Evolutionary conservation across 1,284 basidiomycete species (phyloP).

Genomic region (Apiotrichum laibachii): DNA sequence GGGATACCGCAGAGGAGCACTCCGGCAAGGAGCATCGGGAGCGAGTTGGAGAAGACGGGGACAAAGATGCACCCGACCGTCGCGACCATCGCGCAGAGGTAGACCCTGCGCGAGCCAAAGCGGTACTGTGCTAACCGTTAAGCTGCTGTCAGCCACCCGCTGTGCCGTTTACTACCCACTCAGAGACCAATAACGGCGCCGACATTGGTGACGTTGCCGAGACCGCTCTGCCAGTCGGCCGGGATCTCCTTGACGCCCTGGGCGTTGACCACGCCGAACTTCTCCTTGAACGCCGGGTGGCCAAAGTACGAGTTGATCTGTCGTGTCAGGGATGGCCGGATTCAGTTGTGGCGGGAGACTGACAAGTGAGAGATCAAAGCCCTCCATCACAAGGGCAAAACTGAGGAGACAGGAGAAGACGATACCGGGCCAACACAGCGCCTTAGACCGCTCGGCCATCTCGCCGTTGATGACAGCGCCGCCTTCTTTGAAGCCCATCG

Average conservation of each 20-base stretch:
- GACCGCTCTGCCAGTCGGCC: constrained; percentile 8
- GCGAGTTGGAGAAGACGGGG: constrained; percentile 20
- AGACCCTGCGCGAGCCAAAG: constrained; percentile 18
- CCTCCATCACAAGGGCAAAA: constrained; percentile 25
- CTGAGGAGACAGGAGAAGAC: constrained; percentile 45
- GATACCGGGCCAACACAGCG: constrained; percentile 17
- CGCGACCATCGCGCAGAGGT: constrained; percentile 20
- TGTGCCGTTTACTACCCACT: constrained; percentile 9
- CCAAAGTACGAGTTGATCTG: neutral
- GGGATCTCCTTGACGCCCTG: neutral
- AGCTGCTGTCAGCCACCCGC: neutral
- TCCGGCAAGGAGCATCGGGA: constrained; percentile 19
- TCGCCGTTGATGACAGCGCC: too few species aligned
- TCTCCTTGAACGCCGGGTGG: neutral
- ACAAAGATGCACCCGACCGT: constrained; percentile 26
- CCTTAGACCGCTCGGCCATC: too few species aligned
- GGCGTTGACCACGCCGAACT: neutral
- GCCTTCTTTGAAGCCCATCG: neutral
- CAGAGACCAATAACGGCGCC: constrained; percentile 10
- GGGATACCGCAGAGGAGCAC: neutral
- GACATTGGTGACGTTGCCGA: constrained; percentile 7
- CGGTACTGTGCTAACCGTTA: constrained; percentile 4
- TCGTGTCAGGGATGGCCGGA: too few species aligned
- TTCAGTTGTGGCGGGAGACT: neutral
- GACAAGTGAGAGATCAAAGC: neutral